Evolutionary conservation across 2,329 filamentous ascomycete species (phyloP).

Genomic region (Sclerotiophoma versabilis): DNA sequence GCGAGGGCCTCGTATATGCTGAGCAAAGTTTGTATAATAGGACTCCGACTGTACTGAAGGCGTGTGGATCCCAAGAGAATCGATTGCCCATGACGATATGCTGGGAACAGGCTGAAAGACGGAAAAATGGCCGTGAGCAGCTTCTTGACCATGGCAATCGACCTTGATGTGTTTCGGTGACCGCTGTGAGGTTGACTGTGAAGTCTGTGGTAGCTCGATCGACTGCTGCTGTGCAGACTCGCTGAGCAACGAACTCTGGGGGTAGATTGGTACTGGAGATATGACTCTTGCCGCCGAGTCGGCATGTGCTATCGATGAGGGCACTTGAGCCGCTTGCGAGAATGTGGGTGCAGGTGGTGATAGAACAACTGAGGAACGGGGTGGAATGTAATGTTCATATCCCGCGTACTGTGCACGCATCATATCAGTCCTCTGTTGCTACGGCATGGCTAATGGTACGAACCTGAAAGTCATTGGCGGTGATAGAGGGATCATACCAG

Average conservation of each 20-base stretch:
- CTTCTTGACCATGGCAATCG: slow-evolving; percentile 25
- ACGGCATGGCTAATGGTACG: not conserved
- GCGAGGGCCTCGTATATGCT: slow-evolving; percentile 5
- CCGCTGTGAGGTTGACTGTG: slow-evolving; percentile 20
- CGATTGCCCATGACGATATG: slow-evolving; percentile 50
- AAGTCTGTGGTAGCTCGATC: not conserved
- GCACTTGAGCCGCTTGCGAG: slow-evolving; percentile 31
- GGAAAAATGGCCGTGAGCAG: slow-evolving; percentile 55
- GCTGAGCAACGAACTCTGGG: slow-evolving; percentile 27
- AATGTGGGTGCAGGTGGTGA: slow-evolving; percentile 32
- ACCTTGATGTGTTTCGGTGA: slow-evolving; percentile 18
- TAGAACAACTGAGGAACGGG: slow-evolving; percentile 38
- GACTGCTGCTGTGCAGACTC: slow-evolving; percentile 2
- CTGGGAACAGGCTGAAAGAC: slow-evolving; percentile 49
- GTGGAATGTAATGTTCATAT: slow-evolving; percentile 44
- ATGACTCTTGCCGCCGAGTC: slow-evolving; percentile 34
- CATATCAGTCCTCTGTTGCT: not conserved
- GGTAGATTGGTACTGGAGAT: slow-evolving; percentile 43
- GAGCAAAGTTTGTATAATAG: slow-evolving; percentile 34
- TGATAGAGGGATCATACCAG: slow-evolving; percentile 42
- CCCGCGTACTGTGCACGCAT: slow-evolving; percentile 25
- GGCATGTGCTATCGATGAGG: slow-evolving; percentile 26
- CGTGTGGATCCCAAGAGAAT: slow-evolving; percentile 51
- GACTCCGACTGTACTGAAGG: slow-evolving; percentile 35
- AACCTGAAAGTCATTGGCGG: slow-evolving; percentile 34